These are phyloP conservation scores for Trichoderma pleuroti DNA, from an alignment of 2,329 filamentous ascomycete species.

Conservation along the genomic window DNA sequence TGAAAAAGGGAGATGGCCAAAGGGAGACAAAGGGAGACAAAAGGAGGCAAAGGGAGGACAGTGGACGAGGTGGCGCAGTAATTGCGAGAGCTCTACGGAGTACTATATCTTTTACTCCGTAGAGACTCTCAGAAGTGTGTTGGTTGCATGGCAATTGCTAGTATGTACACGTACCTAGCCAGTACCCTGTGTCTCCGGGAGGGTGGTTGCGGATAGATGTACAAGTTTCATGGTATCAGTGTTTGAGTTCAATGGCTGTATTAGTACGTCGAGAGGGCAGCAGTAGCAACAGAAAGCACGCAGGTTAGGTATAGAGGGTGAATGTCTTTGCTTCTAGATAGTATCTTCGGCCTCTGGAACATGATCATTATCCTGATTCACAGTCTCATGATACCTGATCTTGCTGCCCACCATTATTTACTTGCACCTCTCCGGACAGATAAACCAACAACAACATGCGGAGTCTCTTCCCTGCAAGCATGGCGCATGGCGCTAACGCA, in stretches of 20 bases:
- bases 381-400: background rate
- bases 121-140: background rate
- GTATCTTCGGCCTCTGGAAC: background rate
- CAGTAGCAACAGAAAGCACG: background rate
- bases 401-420: background rate
- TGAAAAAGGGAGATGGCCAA: background rate
- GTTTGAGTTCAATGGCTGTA: background rate
- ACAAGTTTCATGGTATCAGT: background rate
- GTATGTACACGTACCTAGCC: background rate
- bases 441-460: background rate
- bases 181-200: background rate
- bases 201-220: background rate
- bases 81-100: background rate
- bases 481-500: conserved; percentile 15
- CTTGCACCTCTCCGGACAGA: background rate
- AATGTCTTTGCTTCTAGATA: background rate
- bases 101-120: background rate
- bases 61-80: background rate
- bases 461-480: background rate
- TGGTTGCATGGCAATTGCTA: background rate
- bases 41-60: background rate
- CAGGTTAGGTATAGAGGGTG: background rate
- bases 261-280: background rate
- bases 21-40: background rate
- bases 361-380: too few relatives aligned